These are phyloP conservation scores for Umbellularia californica DNA, from an alignment of 164 flowering plant genomes.

Conservation along the genomic window DNA sequence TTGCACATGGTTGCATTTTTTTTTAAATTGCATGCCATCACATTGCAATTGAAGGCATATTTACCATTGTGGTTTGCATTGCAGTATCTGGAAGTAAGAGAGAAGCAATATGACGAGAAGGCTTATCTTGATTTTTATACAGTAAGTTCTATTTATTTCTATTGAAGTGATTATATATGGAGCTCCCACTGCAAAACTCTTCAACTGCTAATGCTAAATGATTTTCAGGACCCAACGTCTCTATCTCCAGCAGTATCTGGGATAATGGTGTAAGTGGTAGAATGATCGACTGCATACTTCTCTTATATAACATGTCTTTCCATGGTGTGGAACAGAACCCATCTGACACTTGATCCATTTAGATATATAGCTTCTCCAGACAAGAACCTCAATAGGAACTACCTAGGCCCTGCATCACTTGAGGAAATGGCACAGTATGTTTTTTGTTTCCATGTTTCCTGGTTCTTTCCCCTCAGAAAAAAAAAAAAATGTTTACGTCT, in stretches of 20 bases:
- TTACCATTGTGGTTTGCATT: constrained; percentile 11
- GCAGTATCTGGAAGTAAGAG: constrained; percentile 93
- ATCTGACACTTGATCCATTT: constrained; percentile 10
- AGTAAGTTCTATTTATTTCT: constrained; percentile 37
- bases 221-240: constrained; percentile 50
- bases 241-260: constrained; percentile 58
- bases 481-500: not conserved
- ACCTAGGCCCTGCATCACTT: constrained; percentile 84
- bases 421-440: constrained; percentile 83
- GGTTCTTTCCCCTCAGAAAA: not conserved
- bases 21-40: not conserved
- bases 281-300: not conserved
- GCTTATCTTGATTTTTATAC: constrained; percentile 74
- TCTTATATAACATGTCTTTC: not conserved
- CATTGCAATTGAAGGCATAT: constrained; percentile 7
- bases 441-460: not conserved
- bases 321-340: not conserved
- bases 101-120: constrained; percentile 90
- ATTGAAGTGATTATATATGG: not conserved
- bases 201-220: constrained; percentile 1
- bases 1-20: not conserved
- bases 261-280: constrained; percentile 74
- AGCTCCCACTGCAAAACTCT: not conserved
- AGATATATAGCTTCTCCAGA: constrained; percentile 87
- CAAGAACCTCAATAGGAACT: constrained; percentile 61